Conservation (phyloP, 805 yeast species). For the Candida ficus region DNA sequence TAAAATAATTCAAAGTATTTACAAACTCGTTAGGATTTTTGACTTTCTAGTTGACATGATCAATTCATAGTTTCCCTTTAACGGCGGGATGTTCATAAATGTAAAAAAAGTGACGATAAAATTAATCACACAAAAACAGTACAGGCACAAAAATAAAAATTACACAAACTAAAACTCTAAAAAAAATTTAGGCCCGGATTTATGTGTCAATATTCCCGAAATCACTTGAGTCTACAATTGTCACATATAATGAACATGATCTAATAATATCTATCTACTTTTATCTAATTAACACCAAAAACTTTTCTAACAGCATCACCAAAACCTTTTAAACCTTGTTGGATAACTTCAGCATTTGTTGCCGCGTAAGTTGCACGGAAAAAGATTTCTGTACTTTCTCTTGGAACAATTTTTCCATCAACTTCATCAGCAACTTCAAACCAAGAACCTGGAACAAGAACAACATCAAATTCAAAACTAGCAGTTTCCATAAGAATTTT, state of each 20-base stretch:
- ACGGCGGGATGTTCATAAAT: too few relatives aligned
- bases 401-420: not conserved
- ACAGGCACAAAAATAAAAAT: too few relatives aligned
- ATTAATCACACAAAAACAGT: too few relatives aligned
- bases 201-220: too few relatives aligned
- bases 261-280: not conserved
- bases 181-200: too few relatives aligned
- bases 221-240: too few relatives aligned
- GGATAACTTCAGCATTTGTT: not conserved
- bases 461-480: not conserved
- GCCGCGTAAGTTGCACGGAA: slow-evolving; percentile 1
- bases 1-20: too few relatives aligned
- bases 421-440: not conserved
- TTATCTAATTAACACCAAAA: not conserved
- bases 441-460: slow-evolving; percentile 2
- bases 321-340: not conserved
- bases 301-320: not conserved
- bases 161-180: too few relatives aligned
- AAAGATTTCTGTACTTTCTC: not conserved
- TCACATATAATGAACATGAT: not conserved
- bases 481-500: not conserved
- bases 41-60: too few relatives aligned
- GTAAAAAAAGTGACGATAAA: too few relatives aligned
- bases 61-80: too few relatives aligned
- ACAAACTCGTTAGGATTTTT: slow-evolving; percentile 2